Evolutionary conservation across 305 asterid species (phyloP).

Genomic region (Rubia peregrina): DNA sequence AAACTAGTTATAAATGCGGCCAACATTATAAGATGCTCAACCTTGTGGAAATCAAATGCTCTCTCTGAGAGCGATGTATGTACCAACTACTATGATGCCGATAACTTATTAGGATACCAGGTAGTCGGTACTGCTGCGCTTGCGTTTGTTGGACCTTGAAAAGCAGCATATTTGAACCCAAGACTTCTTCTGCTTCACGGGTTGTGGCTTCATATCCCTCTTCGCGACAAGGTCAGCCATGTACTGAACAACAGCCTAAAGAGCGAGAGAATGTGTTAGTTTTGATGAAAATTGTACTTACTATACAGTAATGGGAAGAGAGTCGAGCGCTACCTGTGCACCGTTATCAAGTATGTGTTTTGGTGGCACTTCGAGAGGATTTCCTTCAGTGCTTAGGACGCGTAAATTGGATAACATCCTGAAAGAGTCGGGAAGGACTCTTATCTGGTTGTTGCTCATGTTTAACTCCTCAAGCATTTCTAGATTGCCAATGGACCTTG

Average conservation of each 20-base stretch:
- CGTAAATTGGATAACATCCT: conserved; percentile 60
- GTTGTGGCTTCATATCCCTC: conserved; percentile 54
- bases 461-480: conserved; percentile 85
- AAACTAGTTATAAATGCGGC: conserved; percentile 13
- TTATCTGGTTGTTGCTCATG: conserved; percentile 84
- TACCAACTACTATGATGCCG: conserved; percentile 21
- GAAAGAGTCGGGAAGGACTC: conserved; percentile 82
- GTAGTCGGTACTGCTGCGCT: conserved; percentile 43
- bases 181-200: conserved; percentile 65
- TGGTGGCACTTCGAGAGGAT: conserved; percentile 74
- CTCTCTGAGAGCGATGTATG: conserved; percentile 16
- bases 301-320: conserved; percentile 3
- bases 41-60: background rate
- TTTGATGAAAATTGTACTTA: background rate
- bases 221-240: conserved; percentile 64
- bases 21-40: conserved; percentile 15
- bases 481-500: conserved; percentile 93
- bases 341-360: conserved; percentile 52
- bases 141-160: conserved; percentile 75
- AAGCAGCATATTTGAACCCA: conserved; percentile 76
- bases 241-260: conserved; percentile 75
- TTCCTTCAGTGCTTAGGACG: conserved; percentile 70
- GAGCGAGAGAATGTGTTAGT: conserved; percentile 15
- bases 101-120: conserved; percentile 30
- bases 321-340: conserved; percentile 51